Evolutionary conservation across 768 basidiomycete genomes (phyloP), one percentile per base, ranked within the genome.

Genomic region (Russula ochroleuca): DNA sequence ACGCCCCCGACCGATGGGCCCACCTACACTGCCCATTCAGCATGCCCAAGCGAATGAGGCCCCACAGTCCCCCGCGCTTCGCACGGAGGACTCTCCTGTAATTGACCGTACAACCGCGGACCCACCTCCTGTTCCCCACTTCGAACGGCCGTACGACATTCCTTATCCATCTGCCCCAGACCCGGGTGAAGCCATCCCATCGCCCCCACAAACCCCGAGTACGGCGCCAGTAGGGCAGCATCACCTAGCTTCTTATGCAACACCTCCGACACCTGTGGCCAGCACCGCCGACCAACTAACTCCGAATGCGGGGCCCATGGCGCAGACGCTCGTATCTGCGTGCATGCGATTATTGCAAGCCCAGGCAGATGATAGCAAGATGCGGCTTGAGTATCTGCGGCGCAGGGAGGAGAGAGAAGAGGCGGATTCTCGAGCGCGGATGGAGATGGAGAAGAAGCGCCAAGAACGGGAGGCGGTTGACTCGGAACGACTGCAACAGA

Each of bases 361-460:
- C 47, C 89, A 90, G 70, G 81, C 81, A 25, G 87, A 89, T 68
- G 83, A 87, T 40, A 82, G 81, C 64, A 85, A 86, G 73, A 79
- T 83, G 75, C 87, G 87, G 70, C 78, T 88, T 48, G 89, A 90
- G 62, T 85, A 85, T 67, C 69, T 89, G 70, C 80, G 83, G 60
- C 75, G 85, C 64, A 78, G 84, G 21, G 87, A 90, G 65, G 87
- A 87, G 67, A 77, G 87, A n/a, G 86, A 88, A 68, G 83, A 85
- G 66, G 80, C 78, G 68, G 85, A 86, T 65, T 81, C 81, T 56
- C 63, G 67, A 0, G 71, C 77, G 66, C 78, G 84, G 41, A 77
- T 78, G 61, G 85, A 86, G 64, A 62, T 80, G 45, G 84, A 86
- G 68, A 78, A 80, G 31, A 62, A 80, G 58, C 79, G 80, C 63